These are phyloP conservation scores for Botrytis aclada DNA, from an alignment of 2,329 filamentous ascomycete species.

Conservation along the genomic window DNA sequence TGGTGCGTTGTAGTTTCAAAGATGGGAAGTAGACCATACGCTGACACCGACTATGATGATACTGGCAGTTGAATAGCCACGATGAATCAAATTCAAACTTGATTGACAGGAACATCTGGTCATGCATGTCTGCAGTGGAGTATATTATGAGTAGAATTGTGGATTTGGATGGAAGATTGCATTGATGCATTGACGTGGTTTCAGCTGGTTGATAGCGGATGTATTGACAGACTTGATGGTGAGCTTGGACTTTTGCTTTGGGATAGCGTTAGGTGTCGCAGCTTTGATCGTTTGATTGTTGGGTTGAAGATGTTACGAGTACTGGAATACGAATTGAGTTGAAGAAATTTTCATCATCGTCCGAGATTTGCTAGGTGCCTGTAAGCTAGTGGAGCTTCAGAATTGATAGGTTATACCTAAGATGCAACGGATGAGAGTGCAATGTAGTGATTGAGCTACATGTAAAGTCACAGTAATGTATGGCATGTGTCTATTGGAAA, in stretches of 20 bases:
- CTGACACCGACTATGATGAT: background rate
- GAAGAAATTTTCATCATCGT: background rate
- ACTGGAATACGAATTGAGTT: background rate
- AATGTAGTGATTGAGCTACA: background rate
- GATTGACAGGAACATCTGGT: background rate
- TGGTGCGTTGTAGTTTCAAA: background rate
- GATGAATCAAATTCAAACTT: background rate
- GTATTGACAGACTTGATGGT: background rate
- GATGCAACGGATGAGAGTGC: too few relatives aligned
- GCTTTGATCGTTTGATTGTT: background rate
- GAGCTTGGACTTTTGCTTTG: background rate
- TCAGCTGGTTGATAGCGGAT: background rate
- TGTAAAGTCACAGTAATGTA: background rate
- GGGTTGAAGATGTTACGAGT: background rate
- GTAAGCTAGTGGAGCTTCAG: background rate
- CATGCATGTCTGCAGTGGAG: background rate
- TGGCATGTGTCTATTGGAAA: background rate
- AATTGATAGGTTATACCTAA: background rate
- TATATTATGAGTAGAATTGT: background rate
- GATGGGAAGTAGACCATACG: background rate
- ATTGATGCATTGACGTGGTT: constrained; percentile 8
- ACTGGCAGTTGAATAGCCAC: constrained; percentile 1
- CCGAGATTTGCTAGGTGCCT: background rate
- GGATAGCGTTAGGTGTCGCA: background rate
- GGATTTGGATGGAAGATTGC: background rate